Evolutionary conservation across 2,329 filamentous ascomycete genomes (phyloP).

Genomic region (Aspergillus carbonarius): DNA sequence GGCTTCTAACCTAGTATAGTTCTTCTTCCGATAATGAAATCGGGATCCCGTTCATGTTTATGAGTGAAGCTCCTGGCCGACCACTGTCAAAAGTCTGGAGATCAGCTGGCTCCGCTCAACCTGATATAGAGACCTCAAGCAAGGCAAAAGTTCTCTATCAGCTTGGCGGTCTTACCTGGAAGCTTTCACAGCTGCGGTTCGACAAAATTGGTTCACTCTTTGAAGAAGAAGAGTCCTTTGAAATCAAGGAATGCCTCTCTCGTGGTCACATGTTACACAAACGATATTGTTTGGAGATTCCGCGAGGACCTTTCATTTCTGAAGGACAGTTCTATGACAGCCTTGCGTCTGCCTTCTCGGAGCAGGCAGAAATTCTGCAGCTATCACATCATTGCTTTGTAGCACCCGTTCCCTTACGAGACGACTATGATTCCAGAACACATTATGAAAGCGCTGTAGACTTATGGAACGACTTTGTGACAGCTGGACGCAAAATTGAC

Average conservation of each 20-base stretch:
- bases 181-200: slow-evolving; percentile 29
- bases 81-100: slow-evolving; percentile 26
- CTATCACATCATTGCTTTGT: slow-evolving; percentile 21
- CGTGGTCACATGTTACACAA: slow-evolving; percentile 21
- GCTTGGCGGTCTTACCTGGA: slow-evolving; percentile 23
- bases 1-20: slow-evolving; percentile 12
- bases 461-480: slow-evolving; percentile 27
- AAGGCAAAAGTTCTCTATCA: slow-evolving; percentile 29
- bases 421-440: slow-evolving; percentile 11
- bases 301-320: slow-evolving; percentile 23
- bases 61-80: slow-evolving; percentile 32
- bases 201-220: slow-evolving; percentile 31
- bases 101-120: slow-evolving; percentile 9
- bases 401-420: slow-evolving; percentile 14
- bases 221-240: slow-evolving; percentile 18
- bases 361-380: slow-evolving; percentile 17
- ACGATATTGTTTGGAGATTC: slow-evolving; percentile 15
- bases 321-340: slow-evolving; percentile 21
- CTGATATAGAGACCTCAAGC: slow-evolving; percentile 4
- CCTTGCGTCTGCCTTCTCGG: slow-evolving; percentile 17
- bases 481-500: slow-evolving; percentile 23
- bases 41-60: slow-evolving; percentile 34
- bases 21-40: slow-evolving; percentile 24
- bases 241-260: slow-evolving; percentile 22
- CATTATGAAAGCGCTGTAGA: slow-evolving; percentile 18